phyloP scores from a whole-genome alignment of 139 green algal genomes.

The Spirogloea muscicola region DNA sequence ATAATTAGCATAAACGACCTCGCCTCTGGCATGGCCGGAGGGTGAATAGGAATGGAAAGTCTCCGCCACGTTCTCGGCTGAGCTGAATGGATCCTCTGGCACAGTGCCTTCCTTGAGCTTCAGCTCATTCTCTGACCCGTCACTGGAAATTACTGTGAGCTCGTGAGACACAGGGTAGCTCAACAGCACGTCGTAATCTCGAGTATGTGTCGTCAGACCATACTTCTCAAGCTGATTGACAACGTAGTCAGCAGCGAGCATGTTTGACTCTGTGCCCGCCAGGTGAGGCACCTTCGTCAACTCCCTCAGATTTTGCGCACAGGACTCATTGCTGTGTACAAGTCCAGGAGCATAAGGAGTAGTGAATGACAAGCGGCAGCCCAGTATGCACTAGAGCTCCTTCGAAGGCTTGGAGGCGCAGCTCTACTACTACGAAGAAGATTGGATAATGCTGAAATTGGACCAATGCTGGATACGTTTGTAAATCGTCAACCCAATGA shows the following conservation, averaged over 20 bases:
- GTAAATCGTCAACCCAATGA: too few relatives aligned
- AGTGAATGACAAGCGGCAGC: too few relatives aligned
- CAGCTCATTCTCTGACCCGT: too few relatives aligned
- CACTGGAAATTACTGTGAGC: too few relatives aligned
- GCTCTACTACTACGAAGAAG: too few relatives aligned
- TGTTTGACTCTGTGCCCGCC: slow-evolving; percentile 21
- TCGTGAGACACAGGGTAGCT: slow-evolving; percentile 4
- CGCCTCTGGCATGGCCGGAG: slow-evolving; percentile 6
- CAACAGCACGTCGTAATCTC: slow-evolving; percentile 25
- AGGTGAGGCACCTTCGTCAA: slow-evolving; percentile 22
- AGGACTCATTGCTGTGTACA: background rate
- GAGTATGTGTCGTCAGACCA: too few relatives aligned
- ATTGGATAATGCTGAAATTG: too few relatives aligned
- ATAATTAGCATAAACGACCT: slow-evolving; percentile 45
- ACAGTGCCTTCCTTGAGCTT: slow-evolving; percentile 3
- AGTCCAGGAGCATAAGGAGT: too few relatives aligned
- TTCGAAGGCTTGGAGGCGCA: too few relatives aligned
- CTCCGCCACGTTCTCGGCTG: background rate
- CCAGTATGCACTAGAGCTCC: too few relatives aligned
- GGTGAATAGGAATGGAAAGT: slow-evolving; percentile 18
- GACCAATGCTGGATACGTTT: too few relatives aligned
- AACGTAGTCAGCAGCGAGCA: slow-evolving; percentile 27
- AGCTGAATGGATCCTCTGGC: slow-evolving; percentile 9
- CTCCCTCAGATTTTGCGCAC: slow-evolving; percentile 2
- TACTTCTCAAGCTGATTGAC: background rate